Evolutionary conservation across 2,329 filamentous ascomycete species (phyloP).

Genomic region (Didymella exigua): DNA sequence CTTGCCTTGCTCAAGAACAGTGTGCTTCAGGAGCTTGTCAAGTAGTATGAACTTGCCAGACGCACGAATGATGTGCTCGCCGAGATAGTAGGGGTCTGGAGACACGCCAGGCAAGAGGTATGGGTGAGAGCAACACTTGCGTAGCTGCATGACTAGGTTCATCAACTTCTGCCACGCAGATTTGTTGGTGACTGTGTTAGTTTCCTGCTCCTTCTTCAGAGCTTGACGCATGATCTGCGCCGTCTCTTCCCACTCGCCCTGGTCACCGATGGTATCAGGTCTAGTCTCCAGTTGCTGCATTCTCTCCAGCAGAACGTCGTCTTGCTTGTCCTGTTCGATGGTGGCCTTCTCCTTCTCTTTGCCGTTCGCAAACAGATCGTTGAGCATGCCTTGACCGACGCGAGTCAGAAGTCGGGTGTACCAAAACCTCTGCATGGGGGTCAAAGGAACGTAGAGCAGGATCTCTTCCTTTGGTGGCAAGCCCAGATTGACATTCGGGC

Average conservation of each 20-base stretch:
- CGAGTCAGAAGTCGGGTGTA: constrained; percentile 63
- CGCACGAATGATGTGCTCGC: constrained; percentile 55
- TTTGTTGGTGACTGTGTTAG: constrained; percentile 28
- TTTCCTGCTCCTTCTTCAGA: constrained; percentile 54
- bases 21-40: constrained; percentile 57
- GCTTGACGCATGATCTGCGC: constrained; percentile 96
- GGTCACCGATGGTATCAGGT: constrained; percentile 4
- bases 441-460: constrained; percentile 62
- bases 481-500: constrained; percentile 59
- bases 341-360: constrained; percentile 53
- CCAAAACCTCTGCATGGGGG: constrained; percentile 64
- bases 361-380: constrained; percentile 58
- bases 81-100: constrained; percentile 54
- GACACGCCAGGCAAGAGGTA: constrained; percentile 56
- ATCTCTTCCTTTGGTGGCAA: constrained; percentile 64
- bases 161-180: constrained; percentile 57
- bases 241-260: constrained; percentile 66
- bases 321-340: constrained; percentile 47
- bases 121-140: constrained; percentile 62
- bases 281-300: constrained; percentile 38
- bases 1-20: constrained; percentile 57
- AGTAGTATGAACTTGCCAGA: constrained; percentile 64
- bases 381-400: constrained; percentile 57
- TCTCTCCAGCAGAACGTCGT: constrained; percentile 41
- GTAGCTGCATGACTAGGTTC: constrained; percentile 62